Evolutionary conservation across 768 basidiomycete species (phyloP), one percentile per base, ranked within the genome.

Genomic region (Auriculariales sp.): DNA sequence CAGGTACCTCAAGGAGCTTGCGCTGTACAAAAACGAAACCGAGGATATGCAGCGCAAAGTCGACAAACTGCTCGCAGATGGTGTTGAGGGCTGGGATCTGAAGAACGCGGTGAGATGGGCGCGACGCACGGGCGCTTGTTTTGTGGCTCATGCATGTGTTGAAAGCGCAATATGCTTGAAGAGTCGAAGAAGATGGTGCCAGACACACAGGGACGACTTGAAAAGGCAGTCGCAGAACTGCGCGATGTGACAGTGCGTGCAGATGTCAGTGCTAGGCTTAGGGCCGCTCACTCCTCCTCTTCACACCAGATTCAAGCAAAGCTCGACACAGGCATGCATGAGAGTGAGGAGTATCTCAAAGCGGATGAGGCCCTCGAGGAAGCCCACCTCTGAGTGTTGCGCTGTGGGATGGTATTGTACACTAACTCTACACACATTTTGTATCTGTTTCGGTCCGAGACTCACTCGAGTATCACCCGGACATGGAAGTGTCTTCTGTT

Each of bases 121-220:
- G 28, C 14, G 14, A 11, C 19, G 17, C 12, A 36, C 57, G 33
- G 47, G 19, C 46, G 28, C 22, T 52, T 44, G 35, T 48, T 46
- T 25, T 29, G 45, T 31, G 14, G 15, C 46, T 19, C 28, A 22
- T 22, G 31, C 46, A 24, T 19, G 5, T 30, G 33, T 39, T 28
- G 52, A 29, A 34, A 89, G 86, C 70, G 62, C 49, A 75, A 72
- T 58, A 68, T 89, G 67, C 65, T 80, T 46, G 79, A 84, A 50
- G 89, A 93, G 68, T 80, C 81, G 35, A 67, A 76, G 53, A 87
- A 78, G 70, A 88, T 93, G 88, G 74, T 90, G 52, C 65, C 65
- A 47, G 85, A 90, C 59, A 73, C 80, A 19, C 66, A 68, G 49
- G 71, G 62, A 49, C 73, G 83, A 44, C 66, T 88, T n/a, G 75